phyloP scores from a whole-genome alignment of 1,284 basidiomycete species.

The Leccinum ponderosum region DNA sequence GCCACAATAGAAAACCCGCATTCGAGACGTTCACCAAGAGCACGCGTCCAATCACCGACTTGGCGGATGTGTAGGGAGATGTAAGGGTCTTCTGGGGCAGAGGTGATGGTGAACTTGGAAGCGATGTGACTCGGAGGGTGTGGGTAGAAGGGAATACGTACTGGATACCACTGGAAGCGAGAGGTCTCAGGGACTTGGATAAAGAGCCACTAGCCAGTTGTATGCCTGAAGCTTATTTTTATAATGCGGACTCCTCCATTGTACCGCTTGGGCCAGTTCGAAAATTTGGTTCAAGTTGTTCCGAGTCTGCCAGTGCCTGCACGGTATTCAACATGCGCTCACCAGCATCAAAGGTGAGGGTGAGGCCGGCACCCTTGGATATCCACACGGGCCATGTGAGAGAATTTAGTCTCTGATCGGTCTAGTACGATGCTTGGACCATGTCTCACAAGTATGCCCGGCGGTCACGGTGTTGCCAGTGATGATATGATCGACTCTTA shows the following conservation, averaged over 20 bases:
- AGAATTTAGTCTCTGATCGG: no score
- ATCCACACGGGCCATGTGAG: conserved; percentile 67
- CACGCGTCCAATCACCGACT: conserved; percentile 85
- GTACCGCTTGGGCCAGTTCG: conserved; percentile 80
- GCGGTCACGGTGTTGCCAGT: no score
- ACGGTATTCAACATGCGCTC: conserved; percentile 43
- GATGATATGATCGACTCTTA: neutral
- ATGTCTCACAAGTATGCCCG: no score
- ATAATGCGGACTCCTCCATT: conserved; percentile 83
- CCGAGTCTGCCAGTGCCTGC: conserved; percentile 46
- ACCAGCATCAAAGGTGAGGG: conserved; percentile 80
- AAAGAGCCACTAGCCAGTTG: conserved; percentile 89
- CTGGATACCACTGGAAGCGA: conserved; percentile 88
- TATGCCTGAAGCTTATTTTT: conserved; percentile 88
- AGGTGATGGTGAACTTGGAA: conserved; percentile 85
- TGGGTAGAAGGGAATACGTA: conserved; percentile 37
- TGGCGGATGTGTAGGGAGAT: conserved; percentile 80
- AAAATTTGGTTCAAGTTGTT: conserved; percentile 60
- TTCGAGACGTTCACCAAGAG: conserved; percentile 79
- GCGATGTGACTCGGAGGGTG: neutral
- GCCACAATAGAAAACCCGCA: conserved; percentile 75
- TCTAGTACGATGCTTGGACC: no score
- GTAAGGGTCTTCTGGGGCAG: conserved; percentile 54
- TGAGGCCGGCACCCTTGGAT: conserved; percentile 70
- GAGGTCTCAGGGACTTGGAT: conserved; percentile 85